Base-by-base conservation (phyloP, 2,329 filamentous ascomycete genomes). In the Cordyceps cicadae region DNA sequence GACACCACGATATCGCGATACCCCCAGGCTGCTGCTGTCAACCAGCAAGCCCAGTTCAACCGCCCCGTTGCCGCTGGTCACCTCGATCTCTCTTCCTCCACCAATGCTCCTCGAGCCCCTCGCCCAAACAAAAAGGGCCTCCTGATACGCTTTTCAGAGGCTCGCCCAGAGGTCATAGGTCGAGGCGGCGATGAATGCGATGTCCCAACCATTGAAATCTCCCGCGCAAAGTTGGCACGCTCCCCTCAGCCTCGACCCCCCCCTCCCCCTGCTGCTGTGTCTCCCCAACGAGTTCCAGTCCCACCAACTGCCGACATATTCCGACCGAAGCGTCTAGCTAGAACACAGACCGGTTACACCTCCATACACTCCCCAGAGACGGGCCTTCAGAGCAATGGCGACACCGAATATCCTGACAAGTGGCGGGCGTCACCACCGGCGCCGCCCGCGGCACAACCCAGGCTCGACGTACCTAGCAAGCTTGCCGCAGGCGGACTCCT, bases 181-280 rank as follows among this genome's bases (percentile, higher is more conserved):
- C 87, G 93, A 72, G 93, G 93, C 62, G 93, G 93, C 39, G 93
- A 97, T 69, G 92, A 96, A 72, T 87, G 88, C 59, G 86, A 89
- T 59, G 76, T 82, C 9, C 89, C 89, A 60, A 62, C 45, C n/a
- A 51, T 56, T 71, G 66, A 69, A 70, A 54, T 63, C 24, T 52
- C 61, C 9, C 50, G 61, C 2, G 43, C 32, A 11, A 58, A 50
- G 24, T 32, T 37, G 17, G 52, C 58, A 37, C 60, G 62, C 29
- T 48, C 59, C 37, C 54, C 68, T 34, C 74, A 69, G 66, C 73
- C 58, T 66, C 62, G 68, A 72, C 21, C 72, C 69, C 21, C 48
- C 29, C 21, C 26, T 32, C 21, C 45, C 45, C 26, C 50, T 21
- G 34, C 41, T 11, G 45, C 37, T 8, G 24, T 37, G 32, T 32